A percentile compares a stretch with the other conserved stretches of the same genome.
Conservation (phyloP, 257 asterid genomes). For the Fraxinus cuspidata region DNA sequence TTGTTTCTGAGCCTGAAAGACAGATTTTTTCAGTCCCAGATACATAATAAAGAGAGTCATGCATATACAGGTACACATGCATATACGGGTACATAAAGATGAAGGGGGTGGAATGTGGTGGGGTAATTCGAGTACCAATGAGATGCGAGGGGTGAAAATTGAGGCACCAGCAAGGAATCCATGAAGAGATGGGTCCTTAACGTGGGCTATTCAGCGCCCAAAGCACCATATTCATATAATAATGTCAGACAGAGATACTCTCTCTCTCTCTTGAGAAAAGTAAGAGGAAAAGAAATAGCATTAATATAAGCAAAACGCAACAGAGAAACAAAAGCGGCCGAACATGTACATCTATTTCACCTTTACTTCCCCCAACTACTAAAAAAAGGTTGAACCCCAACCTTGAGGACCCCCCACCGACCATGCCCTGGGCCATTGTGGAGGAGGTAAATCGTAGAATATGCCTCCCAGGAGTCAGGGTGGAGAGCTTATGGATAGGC, state of each 20-base stretch:
- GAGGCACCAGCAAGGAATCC: slow-evolving; percentile 42
- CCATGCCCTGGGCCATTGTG: too few relatives aligned
- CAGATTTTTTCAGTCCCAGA: slow-evolving; percentile 23
- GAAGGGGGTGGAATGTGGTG: slow-evolving; percentile 19
- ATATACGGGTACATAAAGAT: not conserved
- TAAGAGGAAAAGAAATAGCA: slow-evolving; percentile 6
- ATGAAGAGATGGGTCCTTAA: slow-evolving; percentile 58
- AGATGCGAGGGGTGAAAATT: slow-evolving; percentile 21
- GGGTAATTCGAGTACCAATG: slow-evolving; percentile 40
- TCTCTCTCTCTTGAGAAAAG: too few relatives aligned
- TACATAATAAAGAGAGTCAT: slow-evolving; percentile 27
- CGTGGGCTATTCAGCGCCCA: slow-evolving; percentile 66
- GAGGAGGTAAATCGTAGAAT: too few relatives aligned
- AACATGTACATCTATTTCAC: slow-evolving; percentile 7
- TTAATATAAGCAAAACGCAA: slow-evolving; percentile 31
- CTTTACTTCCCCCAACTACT: slow-evolving; percentile 18
- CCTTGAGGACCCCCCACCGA: too few relatives aligned
- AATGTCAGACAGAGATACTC: slow-evolving; percentile 25
- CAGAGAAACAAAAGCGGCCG: slow-evolving; percentile 27
- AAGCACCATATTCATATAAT: slow-evolving; percentile 43
- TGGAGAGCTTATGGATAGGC: too few relatives aligned
- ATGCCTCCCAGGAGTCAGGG: too few relatives aligned
- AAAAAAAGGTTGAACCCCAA: too few relatives aligned
- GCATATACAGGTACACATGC: not conserved
- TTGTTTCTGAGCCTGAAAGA: slow-evolving; percentile 29